A percentile compares a stretch with the other conserved stretches of the same genome.
These are phyloP conservation scores for Gonapodya prolifera DNA, from an alignment of 192 early-diverging fungal genomes.

Conservation along the genomic window DNA sequence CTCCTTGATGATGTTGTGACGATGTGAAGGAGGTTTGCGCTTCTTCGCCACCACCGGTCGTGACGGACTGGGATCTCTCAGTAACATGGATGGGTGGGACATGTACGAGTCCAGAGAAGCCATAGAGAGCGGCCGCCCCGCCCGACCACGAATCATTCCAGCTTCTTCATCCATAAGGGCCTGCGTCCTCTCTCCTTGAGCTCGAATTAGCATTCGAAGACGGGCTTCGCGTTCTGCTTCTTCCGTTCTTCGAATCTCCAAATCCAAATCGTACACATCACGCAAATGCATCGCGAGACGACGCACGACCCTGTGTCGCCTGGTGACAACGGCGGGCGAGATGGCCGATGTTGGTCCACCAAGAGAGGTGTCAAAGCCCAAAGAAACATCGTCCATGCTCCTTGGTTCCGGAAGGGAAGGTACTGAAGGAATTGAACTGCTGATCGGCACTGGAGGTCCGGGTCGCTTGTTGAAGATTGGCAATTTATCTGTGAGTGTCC, in stretches of 20 bases:
- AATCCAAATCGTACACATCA: conserved; percentile 46
- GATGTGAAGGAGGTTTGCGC: conserved; percentile 25
- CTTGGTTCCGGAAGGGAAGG: not conserved
- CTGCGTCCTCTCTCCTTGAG: conserved; percentile 1
- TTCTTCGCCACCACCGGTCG: conserved; percentile 21
- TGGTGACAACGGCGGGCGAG: not conserved
- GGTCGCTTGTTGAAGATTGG: conserved; percentile 11
- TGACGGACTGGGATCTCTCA: not conserved
- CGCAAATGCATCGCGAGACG: conserved; percentile 35
- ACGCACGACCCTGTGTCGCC: conserved; percentile 15
- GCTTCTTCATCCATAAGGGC: not conserved
- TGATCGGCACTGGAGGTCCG: conserved; percentile 9
- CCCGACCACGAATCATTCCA: not conserved
- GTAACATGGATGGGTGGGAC: not conserved
- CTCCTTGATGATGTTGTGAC: conserved; percentile 60
- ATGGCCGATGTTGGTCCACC: conserved; percentile 8
- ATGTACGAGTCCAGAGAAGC: not conserved
- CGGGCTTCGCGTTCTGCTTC: conserved; percentile 18
- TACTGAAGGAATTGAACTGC: conserved; percentile 3
- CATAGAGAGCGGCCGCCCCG: not conserved
- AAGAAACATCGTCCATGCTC: conserved; percentile 10
- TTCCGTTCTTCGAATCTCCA: conserved; percentile 23
- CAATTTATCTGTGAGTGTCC: not conserved
- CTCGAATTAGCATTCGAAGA: not conserved
- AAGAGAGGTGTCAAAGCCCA: conserved; percentile 7